These are phyloP conservation scores for Cylindrotheca fusiformis DNA, from an alignment of 108 stramenopile genomes.

Conservation along the genomic window DNA sequence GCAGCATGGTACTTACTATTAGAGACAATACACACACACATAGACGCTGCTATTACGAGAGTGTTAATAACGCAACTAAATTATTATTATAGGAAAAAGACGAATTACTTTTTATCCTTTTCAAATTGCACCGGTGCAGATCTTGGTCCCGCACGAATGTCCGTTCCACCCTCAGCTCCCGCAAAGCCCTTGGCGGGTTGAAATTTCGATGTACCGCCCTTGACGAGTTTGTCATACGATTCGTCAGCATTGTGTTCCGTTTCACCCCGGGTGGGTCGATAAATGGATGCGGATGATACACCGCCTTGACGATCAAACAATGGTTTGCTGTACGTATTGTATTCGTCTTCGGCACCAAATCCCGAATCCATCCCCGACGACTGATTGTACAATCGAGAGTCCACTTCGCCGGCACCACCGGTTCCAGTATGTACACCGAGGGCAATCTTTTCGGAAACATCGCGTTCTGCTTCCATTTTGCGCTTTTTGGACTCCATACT, in stretches of 20 bases:
- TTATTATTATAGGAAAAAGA: not conserved
- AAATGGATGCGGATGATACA: constrained; percentile 84
- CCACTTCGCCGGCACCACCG: constrained; percentile 84
- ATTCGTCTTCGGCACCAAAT: constrained; percentile 98
- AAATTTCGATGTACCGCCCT: constrained; percentile 82
- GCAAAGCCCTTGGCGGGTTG: constrained; percentile 83
- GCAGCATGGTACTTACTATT: too few relatives aligned
- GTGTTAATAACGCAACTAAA: too few relatives aligned
- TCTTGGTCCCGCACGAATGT: constrained; percentile 54
- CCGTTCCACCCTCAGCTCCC: constrained; percentile 73
- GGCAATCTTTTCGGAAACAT: constrained; percentile 97
- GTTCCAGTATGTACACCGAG: constrained; percentile 94
- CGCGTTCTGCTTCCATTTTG: constrained; percentile 89
- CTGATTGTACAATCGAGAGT: constrained; percentile 95
- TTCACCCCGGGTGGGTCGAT: constrained; percentile 86
- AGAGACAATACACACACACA: too few relatives aligned
- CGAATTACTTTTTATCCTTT: constrained; percentile 48
- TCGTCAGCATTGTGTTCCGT: constrained; percentile 77
- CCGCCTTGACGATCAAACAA: constrained; percentile 85
- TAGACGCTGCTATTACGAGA: too few relatives aligned
- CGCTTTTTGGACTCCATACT: constrained; percentile 73
- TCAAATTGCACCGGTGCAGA: constrained; percentile 90
- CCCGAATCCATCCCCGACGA: constrained; percentile 92
- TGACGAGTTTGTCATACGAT: constrained; percentile 68
- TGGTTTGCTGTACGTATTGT: constrained; percentile 93